phyloP scores from a whole-genome alignment of 441 rosid species.

The Mallotus repandus region DNA sequence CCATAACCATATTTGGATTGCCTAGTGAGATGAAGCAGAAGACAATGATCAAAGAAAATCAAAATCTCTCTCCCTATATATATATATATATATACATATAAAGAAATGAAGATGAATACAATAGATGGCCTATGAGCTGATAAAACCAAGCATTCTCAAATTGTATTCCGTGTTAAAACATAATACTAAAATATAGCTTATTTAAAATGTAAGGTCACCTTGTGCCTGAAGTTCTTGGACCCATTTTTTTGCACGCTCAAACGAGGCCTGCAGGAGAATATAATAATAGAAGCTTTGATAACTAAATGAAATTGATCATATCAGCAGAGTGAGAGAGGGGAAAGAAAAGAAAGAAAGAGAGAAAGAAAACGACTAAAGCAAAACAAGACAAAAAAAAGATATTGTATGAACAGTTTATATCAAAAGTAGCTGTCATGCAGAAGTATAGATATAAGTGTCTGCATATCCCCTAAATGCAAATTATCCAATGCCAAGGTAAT shows the following conservation, averaged over 20 bases:
- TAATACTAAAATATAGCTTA: not conserved
- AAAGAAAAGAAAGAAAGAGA: not conserved
- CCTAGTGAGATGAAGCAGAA: constrained; percentile 38
- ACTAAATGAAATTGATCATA: not conserved
- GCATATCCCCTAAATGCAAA: not conserved
- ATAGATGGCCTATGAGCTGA: too few species aligned
- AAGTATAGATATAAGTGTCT: not conserved
- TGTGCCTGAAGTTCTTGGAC: constrained; percentile 94
- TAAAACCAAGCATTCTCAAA: not conserved
- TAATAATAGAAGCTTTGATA: not conserved
- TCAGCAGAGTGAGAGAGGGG: too few species aligned
- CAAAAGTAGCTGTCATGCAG: not conserved
- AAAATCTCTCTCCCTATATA: too few species aligned
- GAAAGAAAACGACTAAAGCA: not conserved
- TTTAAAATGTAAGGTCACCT: constrained; percentile 45
- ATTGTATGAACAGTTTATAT: not conserved
- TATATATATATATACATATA: too few species aligned
- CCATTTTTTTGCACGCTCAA: constrained; percentile 97
- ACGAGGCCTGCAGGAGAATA: constrained; percentile 60
- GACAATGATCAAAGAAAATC: not conserved
- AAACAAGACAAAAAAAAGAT: not conserved
- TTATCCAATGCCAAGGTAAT: too few species aligned
- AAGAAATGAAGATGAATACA: too few species aligned
- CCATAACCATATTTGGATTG: constrained; percentile 92
- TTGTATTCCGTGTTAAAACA: not conserved